Conservation (phyloP, 2,329 filamentous ascomycete genomes). For the Xylariaceae sp. region DNA sequence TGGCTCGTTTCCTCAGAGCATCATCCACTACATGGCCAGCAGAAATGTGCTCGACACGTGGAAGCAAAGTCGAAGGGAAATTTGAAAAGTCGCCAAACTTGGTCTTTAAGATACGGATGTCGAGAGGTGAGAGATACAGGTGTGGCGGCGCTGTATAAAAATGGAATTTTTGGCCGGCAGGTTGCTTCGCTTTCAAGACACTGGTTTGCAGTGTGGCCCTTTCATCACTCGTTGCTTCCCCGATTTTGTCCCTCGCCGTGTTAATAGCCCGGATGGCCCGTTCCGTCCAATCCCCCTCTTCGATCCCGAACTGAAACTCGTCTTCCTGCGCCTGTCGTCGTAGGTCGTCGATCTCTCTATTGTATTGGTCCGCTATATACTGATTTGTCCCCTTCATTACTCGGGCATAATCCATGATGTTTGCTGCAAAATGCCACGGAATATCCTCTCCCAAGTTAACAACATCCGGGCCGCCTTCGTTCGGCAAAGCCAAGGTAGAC, state of each 20-base stretch:
- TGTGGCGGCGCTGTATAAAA: constrained; percentile 89
- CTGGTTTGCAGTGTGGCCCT: constrained; percentile 30
- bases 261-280: constrained; percentile 77
- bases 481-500: constrained; percentile 84
- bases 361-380: constrained; percentile 83
- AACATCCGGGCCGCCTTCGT: constrained; percentile 73
- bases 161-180: constrained; percentile 64
- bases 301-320: constrained; percentile 81
- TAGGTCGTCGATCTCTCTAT: constrained; percentile 76
- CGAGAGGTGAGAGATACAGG: constrained; percentile 85
- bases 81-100: constrained; percentile 81
- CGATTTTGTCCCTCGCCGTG: constrained; percentile 74
- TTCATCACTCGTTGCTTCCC: constrained; percentile 44
- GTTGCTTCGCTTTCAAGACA: constrained; percentile 31
- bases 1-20: constrained; percentile 77
- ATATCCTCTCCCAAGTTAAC: constrained; percentile 73
- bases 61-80: constrained; percentile 84
- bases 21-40: constrained; percentile 88
- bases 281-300: constrained; percentile 90
- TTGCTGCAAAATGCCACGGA: constrained; percentile 93
- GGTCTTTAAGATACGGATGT: constrained; percentile 89
- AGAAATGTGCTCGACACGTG: constrained; percentile 85
- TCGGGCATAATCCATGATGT: constrained; percentile 90
- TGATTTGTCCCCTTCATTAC: constrained; percentile 92
- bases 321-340: constrained; percentile 82